Evolutionary conservation across 805 yeast genomes (phyloP).

Genomic region (Dipodascopsis tothii): DNA sequence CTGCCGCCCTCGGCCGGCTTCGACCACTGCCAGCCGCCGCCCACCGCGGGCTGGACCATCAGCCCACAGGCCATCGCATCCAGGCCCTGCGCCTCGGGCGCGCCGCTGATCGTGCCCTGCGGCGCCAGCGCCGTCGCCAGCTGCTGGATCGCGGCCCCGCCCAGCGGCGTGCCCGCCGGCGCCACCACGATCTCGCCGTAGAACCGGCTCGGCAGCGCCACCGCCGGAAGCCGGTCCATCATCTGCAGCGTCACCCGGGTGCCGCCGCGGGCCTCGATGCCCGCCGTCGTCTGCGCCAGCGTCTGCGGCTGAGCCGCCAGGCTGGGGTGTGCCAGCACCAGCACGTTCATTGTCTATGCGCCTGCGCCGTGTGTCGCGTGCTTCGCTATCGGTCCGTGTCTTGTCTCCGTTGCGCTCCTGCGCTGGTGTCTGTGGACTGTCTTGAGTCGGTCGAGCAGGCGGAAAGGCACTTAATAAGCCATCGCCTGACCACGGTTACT

Average conservation of each 20-base stretch:
- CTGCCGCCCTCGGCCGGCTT: constrained; percentile 41
- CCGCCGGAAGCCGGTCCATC: constrained; percentile 33
- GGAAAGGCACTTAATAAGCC: too few species aligned
- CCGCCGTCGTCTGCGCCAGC: constrained; percentile 13
- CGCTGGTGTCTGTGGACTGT: too few species aligned
- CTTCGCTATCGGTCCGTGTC: too few species aligned
- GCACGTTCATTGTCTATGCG: too few species aligned
- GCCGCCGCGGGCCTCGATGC: background rate
- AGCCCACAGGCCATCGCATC: constrained; percentile 66
- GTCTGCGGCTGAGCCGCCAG: constrained; percentile 19
- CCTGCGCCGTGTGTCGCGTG: too few species aligned
- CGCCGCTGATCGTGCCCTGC: constrained; percentile 31
- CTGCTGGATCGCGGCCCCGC: constrained; percentile 25
- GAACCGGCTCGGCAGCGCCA: constrained; percentile 27
- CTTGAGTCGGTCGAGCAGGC: too few species aligned
- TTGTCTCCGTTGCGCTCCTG: too few species aligned
- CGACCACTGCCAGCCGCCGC: constrained; percentile 43
- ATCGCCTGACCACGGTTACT: too few species aligned
- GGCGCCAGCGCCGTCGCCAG: constrained; percentile 28
- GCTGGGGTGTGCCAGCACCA: constrained; percentile 21
- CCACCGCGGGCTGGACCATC: constrained; percentile 30
- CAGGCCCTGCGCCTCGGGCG: constrained; percentile 29
- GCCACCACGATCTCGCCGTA: constrained; percentile 29
- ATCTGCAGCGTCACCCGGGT: constrained; percentile 30
- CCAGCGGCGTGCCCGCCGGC: constrained; percentile 23